phyloP scores from a whole-genome alignment of 768 basidiomycete species.

The Amanita rubescens region DNA sequence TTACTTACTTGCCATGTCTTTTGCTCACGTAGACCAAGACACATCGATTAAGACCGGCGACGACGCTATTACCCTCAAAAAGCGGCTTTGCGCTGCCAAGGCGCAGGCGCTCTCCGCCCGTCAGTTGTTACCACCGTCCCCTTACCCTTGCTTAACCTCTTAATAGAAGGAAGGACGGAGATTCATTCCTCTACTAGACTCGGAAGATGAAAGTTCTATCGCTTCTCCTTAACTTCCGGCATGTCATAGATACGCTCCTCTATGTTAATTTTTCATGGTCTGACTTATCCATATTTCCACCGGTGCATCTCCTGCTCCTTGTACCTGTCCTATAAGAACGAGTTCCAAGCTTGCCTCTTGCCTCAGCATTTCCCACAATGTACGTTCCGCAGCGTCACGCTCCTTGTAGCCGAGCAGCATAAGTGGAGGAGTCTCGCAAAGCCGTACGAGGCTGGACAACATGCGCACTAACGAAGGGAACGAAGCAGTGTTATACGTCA shows the following conservation, averaged over 20 bases:
- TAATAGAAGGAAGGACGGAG: conserved; percentile 36
- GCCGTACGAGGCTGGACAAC: conserved; percentile 40
- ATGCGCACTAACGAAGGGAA: conserved; percentile 76
- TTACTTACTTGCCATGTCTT: not conserved
- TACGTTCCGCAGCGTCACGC: conserved; percentile 68
- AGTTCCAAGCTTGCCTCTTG: conserved; percentile 47
- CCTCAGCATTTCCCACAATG: conserved; percentile 57
- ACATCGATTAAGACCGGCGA: not conserved
- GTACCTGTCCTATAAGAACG: conserved; percentile 38
- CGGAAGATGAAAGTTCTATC: conserved; percentile 25
- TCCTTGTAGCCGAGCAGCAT: conserved; percentile 84
- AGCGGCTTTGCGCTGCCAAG: conserved; percentile 5
- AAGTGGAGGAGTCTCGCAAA: conserved; percentile 26
- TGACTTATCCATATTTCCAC: conserved; percentile 67
- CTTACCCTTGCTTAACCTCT: not conserved
- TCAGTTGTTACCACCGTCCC: conserved; percentile 7
- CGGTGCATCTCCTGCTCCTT: conserved; percentile 54
- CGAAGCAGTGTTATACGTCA: conserved; percentile 84
- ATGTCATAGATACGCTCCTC: not conserved
- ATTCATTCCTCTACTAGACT: conserved; percentile 41
- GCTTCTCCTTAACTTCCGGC: not conserved
- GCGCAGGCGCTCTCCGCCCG: conserved; percentile 15
- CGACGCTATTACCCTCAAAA: conserved; percentile 5
- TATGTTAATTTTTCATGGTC: not conserved
- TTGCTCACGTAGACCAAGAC: not conserved